Evolutionary conservation across 345 rosid genomes (phyloP).

Genomic region (Erodium maritimum): DNA sequence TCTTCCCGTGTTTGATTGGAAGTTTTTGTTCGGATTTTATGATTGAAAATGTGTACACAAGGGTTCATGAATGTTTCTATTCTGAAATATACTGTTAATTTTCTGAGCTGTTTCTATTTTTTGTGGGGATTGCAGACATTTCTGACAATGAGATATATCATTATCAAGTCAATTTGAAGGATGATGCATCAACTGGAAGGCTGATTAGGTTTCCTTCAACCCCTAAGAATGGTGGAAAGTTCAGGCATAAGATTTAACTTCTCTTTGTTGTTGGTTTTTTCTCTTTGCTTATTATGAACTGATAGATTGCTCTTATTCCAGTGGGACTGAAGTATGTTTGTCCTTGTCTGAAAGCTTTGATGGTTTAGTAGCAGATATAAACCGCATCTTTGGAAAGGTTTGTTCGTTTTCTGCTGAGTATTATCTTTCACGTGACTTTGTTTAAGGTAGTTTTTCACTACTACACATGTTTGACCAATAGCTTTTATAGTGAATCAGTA

Average conservation of each 20-base stretch:
- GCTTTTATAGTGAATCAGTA: neutral
- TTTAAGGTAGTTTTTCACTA: neutral
- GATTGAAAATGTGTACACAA: neutral
- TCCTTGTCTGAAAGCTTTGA: conserved; percentile 38
- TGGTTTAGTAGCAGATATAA: conserved; percentile 29
- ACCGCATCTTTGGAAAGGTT: conserved; percentile 56
- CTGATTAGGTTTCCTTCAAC: conserved; percentile 55
- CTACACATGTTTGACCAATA: too few species aligned
- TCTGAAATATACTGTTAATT: neutral
- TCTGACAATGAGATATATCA: conserved; percentile 41
- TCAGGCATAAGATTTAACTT: conserved; percentile 39
- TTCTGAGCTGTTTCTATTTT: neutral
- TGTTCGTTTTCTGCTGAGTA: conserved; percentile 7
- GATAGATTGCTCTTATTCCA: conserved; percentile 16
- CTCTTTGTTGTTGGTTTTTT: neutral
- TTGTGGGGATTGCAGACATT: conserved; percentile 30
- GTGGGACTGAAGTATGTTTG: conserved; percentile 70
- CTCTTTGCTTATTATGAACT: conserved; percentile 3
- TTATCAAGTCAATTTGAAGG: conserved; percentile 52
- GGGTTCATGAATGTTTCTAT: neutral
- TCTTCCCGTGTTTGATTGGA: neutral
- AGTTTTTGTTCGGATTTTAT: neutral
- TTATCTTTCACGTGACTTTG: neutral
- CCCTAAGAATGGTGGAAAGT: conserved; percentile 55
- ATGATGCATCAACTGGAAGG: conserved; percentile 23